Conservation (phyloP, 306 rosid genomes). For the Cyamopsis tetragonoloba region DNA sequence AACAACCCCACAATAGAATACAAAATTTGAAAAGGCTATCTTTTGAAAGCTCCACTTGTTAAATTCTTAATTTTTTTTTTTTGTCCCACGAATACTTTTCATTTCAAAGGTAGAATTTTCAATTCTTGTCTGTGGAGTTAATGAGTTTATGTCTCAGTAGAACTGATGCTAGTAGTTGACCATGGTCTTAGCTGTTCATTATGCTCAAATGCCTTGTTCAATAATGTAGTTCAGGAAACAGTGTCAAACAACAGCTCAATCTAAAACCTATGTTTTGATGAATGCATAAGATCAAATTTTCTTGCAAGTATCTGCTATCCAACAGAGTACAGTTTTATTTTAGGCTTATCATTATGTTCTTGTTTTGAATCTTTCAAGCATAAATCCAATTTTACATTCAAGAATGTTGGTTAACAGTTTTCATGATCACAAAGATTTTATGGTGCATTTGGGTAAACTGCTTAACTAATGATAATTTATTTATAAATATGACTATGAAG, state of each 20-base stretch:
- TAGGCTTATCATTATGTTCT: not conserved
- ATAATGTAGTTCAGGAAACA: not conserved
- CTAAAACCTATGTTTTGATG: not conserved
- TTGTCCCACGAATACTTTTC: conserved; percentile 3
- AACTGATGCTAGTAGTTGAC: conserved; percentile 22
- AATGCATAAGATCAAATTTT: not conserved
- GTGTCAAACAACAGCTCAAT: conserved; percentile 3
- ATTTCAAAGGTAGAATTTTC: conserved; percentile 12
- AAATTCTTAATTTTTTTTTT: conserved; percentile 35
- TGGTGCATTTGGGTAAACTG: too few species aligned
- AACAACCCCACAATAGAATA: conserved; percentile 48
- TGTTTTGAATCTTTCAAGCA: not conserved
- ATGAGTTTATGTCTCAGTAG: not conserved
- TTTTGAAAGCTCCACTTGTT: conserved; percentile 31
- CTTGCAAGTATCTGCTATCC: not conserved
- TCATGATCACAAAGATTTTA: not conserved
- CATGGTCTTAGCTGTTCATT: conserved; percentile 18
- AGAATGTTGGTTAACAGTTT: not conserved
- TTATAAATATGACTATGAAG: too few species aligned
- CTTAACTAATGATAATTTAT: too few species aligned
- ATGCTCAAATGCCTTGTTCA: conserved; percentile 1
- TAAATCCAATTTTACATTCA: not conserved
- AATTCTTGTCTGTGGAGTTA: not conserved
- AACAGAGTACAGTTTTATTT: not conserved
- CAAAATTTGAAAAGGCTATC: conserved; percentile 13